Base-by-base conservation (phyloP, 306 rosid genomes). In the Rubus parviflorus region DNA sequence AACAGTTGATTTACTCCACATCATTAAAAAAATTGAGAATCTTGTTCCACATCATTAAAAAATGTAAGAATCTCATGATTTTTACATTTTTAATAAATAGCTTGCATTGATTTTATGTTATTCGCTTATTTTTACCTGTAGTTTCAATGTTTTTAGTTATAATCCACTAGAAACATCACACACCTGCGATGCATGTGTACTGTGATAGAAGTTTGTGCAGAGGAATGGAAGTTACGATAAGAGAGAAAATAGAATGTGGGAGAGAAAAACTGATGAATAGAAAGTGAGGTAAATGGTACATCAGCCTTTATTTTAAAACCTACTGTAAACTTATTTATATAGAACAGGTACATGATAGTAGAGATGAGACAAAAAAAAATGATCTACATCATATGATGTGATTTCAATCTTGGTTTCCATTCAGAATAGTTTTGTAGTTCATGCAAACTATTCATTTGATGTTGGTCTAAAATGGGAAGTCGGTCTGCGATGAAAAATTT, bases 381-480 rank as follows among this genome's bases (percentile, higher is more conserved):
- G 40, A 60, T 60, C 1, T 48, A 47, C 15, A 4, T 11, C 74
- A 7, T 48, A 48, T 4, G 5, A 70, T 70, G 25, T 17, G 23
- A 37, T 51, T 35, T 35, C 23, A 70, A 70, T 48, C 30, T 51
- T 47, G 22, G 45, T 17, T 70, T 25, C 43, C 57, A 14, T 70
- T n/a, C n/a, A 2, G 25, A 22, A 38, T 49, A 71, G 63, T 10
- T 51, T 9, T 17, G 41, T 35, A 15, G 20, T 40, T 71, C 62
- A 71, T 53, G 76, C 65, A 14, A 72, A 25, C 25, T 53, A 72
- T 53, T 43, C 43, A 72, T 42, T 49, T 35, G 47, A 40, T n/a
- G 13, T 51, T 72, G n/a, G n/a, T 54, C 43, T 38, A 19, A 54
- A 35, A 9, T 35, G 45, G 62, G 4, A 35, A 35, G 75, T 71